Evolutionary conservation across 2,329 filamentous ascomycete genomes (phyloP).

Genomic region (Botrytis elliptica): DNA sequence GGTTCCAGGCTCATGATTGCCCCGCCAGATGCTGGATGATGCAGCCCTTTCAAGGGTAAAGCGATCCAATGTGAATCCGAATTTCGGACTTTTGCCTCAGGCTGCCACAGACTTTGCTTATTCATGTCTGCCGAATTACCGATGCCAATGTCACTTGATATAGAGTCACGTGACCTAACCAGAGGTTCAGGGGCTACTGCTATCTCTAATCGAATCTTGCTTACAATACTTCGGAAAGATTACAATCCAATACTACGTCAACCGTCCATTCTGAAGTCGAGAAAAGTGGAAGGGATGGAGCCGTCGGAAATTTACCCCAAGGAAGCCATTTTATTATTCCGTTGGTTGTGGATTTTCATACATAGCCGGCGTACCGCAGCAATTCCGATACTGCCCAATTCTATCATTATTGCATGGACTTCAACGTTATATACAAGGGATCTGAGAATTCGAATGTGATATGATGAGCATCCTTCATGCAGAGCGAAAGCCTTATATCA

Average conservation of each 20-base stretch:
- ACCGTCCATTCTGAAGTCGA: neutral
- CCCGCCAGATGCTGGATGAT: slow-evolving; percentile 12
- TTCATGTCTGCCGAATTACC: neutral
- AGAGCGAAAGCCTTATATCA: neutral
- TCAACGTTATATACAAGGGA: slow-evolving; percentile 5
- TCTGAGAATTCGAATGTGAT: neutral
- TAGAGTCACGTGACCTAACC: neutral
- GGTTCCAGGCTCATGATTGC: slow-evolving; percentile 11
- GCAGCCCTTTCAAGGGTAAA: neutral
- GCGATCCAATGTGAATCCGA: slow-evolving; percentile 5
- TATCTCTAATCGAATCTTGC: neutral
- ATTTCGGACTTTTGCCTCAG: neutral
- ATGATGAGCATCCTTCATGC: slow-evolving; percentile 14
- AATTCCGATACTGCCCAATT: slow-evolving; percentile 7
- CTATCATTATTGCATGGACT: neutral
- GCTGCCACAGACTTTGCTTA: neutral
- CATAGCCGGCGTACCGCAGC: neutral
- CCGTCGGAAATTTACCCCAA: neutral
- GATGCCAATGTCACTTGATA: neutral
- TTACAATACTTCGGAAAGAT: neutral
- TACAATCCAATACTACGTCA: neutral
- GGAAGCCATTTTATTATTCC: neutral
- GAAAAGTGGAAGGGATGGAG: neutral
- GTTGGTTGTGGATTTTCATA: slow-evolving; percentile 3
- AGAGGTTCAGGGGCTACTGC: neutral